These are phyloP conservation scores for Acer campestre DNA, from an alignment of 345 rosid genomes.

Conservation along the genomic window DNA sequence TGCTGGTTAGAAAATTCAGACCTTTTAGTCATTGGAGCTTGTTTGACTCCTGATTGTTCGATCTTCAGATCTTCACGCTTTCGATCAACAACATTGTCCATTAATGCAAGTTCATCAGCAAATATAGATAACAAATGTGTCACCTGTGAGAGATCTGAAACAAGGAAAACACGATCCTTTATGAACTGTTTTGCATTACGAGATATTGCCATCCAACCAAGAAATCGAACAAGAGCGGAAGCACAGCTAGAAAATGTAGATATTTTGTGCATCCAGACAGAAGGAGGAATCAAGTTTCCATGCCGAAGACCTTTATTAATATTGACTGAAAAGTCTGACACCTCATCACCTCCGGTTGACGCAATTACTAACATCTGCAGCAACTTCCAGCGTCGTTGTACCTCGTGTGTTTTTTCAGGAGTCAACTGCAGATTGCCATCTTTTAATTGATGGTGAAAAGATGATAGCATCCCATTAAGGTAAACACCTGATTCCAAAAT, in stretches of 20 bases:
- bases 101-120: constrained; percentile 69
- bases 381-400: constrained; percentile 65
- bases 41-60: constrained; percentile 30
- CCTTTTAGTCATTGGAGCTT: constrained; percentile 19
- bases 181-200: constrained; percentile 59
- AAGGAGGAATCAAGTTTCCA: constrained; percentile 63
- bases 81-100: constrained; percentile 39
- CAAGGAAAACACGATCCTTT: constrained; percentile 56
- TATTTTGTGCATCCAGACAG: constrained; percentile 71
- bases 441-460: constrained; percentile 47
- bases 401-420: constrained; percentile 41
- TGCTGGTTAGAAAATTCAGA: constrained; percentile 37
- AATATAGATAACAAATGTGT: constrained; percentile 62
- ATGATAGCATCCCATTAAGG: constrained; percentile 55
- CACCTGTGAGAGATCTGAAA: constrained; percentile 66
- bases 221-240: constrained; percentile 70
- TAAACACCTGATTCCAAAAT: constrained; percentile 62
- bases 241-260: constrained; percentile 57
- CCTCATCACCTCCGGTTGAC: constrained; percentile 59
- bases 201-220: constrained; percentile 93
- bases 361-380: constrained; percentile 73
- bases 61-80: constrained; percentile 36
- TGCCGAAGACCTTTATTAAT: constrained; percentile 39
- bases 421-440: constrained; percentile 47
- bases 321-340: constrained; percentile 44